Percentiles rank a stretch among this genome's conserved stretches.
phyloP scores from a whole-genome alignment of 2,329 filamentous ascomycete species.

The Akanthomyces dipterigenus region DNA sequence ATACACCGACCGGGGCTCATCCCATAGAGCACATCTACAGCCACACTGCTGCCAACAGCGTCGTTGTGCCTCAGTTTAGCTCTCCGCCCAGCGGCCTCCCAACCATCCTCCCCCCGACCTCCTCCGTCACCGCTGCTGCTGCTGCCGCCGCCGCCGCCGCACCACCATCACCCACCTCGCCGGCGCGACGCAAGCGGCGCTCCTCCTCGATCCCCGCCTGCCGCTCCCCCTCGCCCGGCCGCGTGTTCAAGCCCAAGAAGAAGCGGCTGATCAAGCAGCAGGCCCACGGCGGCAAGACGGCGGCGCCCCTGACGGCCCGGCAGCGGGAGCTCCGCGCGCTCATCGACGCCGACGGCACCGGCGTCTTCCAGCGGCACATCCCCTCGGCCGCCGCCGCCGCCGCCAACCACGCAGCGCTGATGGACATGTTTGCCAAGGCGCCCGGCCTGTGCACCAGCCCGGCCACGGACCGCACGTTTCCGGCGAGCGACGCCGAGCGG shows the following conservation, averaged over 20 bases:
- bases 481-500: not conserved
- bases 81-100: not conserved
- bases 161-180: not conserved
- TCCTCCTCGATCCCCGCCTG: not conserved
- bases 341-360: not conserved
- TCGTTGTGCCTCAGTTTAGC: not conserved
- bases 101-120: no score
- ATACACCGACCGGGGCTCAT: not conserved
- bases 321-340: not conserved
- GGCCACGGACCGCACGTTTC: not conserved
- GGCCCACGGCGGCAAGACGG: not conserved
- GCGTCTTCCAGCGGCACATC: not conserved
- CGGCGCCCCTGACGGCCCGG: not conserved
- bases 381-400: not conserved
- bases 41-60: not conserved
- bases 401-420: not conserved
- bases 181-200: not conserved
- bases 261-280: constrained; percentile 5
- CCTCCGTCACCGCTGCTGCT: no score
- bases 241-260: not conserved
- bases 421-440: not conserved
- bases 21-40: no score
- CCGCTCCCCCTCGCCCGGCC: not conserved
- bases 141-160: no score
- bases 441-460: not conserved